Evolutionary conservation across 2,329 filamentous ascomycete genomes (phyloP), one percentile per base, ranked within the genome.

Genomic region (Chaetomiaceae sp.): DNA sequence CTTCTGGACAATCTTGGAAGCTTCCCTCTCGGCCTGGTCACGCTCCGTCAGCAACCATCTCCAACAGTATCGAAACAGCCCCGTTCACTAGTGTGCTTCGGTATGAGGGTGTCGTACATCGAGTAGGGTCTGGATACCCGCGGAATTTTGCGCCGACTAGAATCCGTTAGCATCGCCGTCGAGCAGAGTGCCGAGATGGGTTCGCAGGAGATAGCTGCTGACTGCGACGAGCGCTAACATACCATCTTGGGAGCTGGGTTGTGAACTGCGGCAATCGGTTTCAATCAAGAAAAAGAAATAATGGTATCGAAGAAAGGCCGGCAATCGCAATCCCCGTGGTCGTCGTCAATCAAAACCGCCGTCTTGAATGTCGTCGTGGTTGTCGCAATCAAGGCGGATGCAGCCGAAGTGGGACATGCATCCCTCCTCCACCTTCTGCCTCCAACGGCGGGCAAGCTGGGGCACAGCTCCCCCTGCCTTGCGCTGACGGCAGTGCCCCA

Each of bases 1-100:
- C 81, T 93, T 90, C 72, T 97, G 92, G 52, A 99, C 91, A 70
- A 99, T 99, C 81, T 96, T 96, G 74, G 96, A 92, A 55, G 93
- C 93, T 72, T 97, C 92, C 73, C 90, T 87, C 81, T 99, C 93
- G 64, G 93, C 91, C 92, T 97, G 62, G 7, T 16, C 60, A 49
- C 50, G 10, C 5, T 8, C 16, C 43, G 45, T 60, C 25, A 63
- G 55, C 31, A 25, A 10, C 19, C 45, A 16, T 27, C 10, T 23
- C 14, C 37, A 41, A 16, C 2, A 14, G 14, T 9, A 3, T n/a
- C 3, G 7, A 10, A 19, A 3, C 20, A 6, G 4, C 2, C 9
- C 3, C 14, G 25, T 20, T 3, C n/a, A n/a, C n/a, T n/a, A n/a
- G 12, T 7, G 19, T n/a, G 9, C 14, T 12, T 43, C 20, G 51